Conservation (phyloP, 169 alveolate species). For the Eimeria sp. region DNA sequence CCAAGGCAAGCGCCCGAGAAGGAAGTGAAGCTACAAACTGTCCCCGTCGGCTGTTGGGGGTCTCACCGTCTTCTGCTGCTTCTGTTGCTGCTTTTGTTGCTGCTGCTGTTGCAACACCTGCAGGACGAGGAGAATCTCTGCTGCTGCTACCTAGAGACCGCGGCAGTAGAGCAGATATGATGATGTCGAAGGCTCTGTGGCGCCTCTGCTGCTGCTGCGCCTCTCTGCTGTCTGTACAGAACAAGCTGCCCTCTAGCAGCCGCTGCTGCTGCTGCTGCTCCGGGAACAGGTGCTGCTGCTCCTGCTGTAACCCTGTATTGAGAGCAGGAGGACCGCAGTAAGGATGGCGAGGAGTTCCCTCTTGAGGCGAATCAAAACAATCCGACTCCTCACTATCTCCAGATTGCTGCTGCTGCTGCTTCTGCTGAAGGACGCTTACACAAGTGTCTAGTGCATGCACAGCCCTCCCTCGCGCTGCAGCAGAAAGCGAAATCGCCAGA, state of each 20-base stretch:
- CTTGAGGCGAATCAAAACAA: neutral
- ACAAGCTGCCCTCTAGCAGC: neutral
- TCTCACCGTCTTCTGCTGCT: conserved; percentile 28
- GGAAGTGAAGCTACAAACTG: conserved; percentile 22
- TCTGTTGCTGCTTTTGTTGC: conserved; percentile 29
- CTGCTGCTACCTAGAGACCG: conserved; percentile 30
- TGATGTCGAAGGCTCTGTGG: conserved; percentile 24
- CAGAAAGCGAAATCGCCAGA: conserved; percentile 6
- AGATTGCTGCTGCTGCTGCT: conserved; percentile 24
- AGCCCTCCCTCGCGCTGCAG: conserved; percentile 31
- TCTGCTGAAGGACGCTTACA: neutral
- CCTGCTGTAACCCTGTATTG: neutral
- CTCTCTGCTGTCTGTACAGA: neutral
- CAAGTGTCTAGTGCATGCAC: conserved; percentile 24
- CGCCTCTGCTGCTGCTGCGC: conserved; percentile 52
- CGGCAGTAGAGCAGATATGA: conserved; percentile 27
- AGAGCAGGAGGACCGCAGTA: neutral
- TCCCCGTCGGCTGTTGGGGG: conserved; percentile 27
- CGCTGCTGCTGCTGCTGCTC: conserved; percentile 66
- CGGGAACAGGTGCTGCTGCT: conserved; percentile 28
- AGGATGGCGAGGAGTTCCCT: conserved; percentile 3
- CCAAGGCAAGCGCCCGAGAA: conserved; percentile 28
- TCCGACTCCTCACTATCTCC: neutral
- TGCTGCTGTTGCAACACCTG: conserved; percentile 30
- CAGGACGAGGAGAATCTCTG: neutral